Percentiles rank a stretch among this genome's conserved stretches.
Evolutionary conservation across 345 rosid genomes (phyloP).

Genomic region (Lagerstroemia speciosa): DNA sequence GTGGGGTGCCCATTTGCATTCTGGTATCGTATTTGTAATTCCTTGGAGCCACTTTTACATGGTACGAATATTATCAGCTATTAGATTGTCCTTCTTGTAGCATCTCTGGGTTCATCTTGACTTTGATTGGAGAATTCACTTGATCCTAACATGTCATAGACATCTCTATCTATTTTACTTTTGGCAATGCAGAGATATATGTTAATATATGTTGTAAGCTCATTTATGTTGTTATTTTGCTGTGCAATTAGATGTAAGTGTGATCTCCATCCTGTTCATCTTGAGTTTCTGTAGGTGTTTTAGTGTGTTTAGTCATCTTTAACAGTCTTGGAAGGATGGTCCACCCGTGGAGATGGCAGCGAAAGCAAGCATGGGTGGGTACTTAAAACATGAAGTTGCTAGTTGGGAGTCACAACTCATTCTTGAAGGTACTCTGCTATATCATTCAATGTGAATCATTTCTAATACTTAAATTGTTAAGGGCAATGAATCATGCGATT

Average conservation of each 20-base stretch:
- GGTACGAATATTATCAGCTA: no score
- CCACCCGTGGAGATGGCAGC: background rate
- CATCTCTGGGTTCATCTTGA: background rate
- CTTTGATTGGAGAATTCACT: background rate
- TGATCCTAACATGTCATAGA: background rate
- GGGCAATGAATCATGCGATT: background rate
- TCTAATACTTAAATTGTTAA: background rate
- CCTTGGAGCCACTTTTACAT: background rate
- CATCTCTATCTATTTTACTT: background rate
- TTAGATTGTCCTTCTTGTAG: no score
- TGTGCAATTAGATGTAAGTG: background rate
- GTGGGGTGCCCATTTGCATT: background rate
- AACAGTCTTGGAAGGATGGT: background rate
- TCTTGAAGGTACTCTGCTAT: conserved; percentile 30
- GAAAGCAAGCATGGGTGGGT: background rate
- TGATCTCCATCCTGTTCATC: background rate
- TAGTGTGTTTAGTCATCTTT: background rate
- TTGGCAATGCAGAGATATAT: background rate
- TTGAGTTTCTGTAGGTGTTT: background rate
- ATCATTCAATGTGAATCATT: background rate
- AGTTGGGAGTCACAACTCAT: conserved; percentile 25
- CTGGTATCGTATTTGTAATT: background rate
- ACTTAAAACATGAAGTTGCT: conserved; percentile 26
- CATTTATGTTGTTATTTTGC: background rate
- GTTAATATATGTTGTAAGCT: background rate